Percentiles rank a stretch among this genome's conserved stretches.
phyloP scores from a whole-genome alignment of 202 grass and related monocot genomes.

The Setaria italica region DNA sequence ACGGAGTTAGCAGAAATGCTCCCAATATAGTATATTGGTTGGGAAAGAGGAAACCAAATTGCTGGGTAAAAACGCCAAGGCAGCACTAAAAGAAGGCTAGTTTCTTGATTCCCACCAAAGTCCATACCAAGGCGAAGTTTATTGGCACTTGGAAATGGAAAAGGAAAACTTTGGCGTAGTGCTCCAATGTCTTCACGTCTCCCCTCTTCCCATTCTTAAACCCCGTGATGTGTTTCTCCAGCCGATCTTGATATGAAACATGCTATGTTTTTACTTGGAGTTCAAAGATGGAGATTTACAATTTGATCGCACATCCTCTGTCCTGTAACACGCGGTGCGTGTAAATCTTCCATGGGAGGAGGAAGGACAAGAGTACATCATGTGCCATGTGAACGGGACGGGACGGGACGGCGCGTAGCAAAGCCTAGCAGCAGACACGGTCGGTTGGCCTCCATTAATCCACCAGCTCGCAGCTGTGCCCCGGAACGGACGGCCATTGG shows the following conservation, averaged over 20 bases:
- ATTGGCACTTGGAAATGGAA: background rate
- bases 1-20: no score
- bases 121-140: background rate
- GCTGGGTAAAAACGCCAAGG: no score
- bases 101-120: background rate
- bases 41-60: no score
- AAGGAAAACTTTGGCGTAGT: background rate
- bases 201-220: no score
- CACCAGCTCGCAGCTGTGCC: background rate
- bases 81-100: no score
- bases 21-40: no score
- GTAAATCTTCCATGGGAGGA: no score
- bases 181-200: background rate
- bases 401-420: background rate
- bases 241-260: no score
- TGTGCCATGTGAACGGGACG: background rate
- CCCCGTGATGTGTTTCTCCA: no score
- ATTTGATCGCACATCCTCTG: no score
- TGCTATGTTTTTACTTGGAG: no score
- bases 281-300: no score
- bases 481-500: background rate
- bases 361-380: background rate
- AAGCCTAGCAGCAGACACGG: background rate
- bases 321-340: background rate
- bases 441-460: background rate